Evolutionary conservation across 2,329 filamentous ascomycete genomes (phyloP).

Genomic region (Penicillium sp.): DNA sequence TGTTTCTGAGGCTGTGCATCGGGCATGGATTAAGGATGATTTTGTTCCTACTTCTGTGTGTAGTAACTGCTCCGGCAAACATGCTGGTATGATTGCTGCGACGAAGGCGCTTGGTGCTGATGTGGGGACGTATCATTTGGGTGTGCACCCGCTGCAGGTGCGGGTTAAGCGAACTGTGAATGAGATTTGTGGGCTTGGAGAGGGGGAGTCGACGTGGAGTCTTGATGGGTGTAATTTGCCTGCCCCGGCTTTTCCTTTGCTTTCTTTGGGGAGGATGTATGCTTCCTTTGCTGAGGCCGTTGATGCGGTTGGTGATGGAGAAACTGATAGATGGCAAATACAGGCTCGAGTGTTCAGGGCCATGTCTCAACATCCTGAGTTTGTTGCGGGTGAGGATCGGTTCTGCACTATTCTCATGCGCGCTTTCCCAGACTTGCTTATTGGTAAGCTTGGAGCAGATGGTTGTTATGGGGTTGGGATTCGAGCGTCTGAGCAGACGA

Average conservation of each 20-base stretch:
- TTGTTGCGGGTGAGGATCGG: slow-evolving; percentile 48
- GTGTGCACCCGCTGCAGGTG: slow-evolving; percentile 41
- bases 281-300: slow-evolving; percentile 38
- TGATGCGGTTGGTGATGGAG: not conserved
- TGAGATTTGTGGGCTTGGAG: slow-evolving; percentile 34
- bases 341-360: slow-evolving; percentile 43
- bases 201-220: slow-evolving; percentile 41
- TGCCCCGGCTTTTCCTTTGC: slow-evolving; percentile 46
- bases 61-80: slow-evolving; percentile 54
- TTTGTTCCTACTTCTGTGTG: slow-evolving; percentile 41
- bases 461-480: slow-evolving; percentile 51
- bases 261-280: slow-evolving; percentile 37
- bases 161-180: slow-evolving; percentile 40
- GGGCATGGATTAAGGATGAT: slow-evolving; percentile 41
- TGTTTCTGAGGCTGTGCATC: slow-evolving; percentile 38
- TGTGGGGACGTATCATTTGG: slow-evolving; percentile 38
- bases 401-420: slow-evolving; percentile 52
- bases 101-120: slow-evolving; percentile 38
- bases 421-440: slow-evolving; percentile 37
- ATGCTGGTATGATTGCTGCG: slow-evolving; percentile 51
- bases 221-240: slow-evolving; percentile 53
- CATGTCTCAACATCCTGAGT: slow-evolving; percentile 46
- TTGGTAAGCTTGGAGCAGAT: slow-evolving; percentile 54
- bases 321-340: slow-evolving; percentile 20
- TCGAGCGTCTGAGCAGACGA: slow-evolving; percentile 39